phyloP scores from a whole-genome alignment of 345 rosid genomes.

The Carallia brachiata region DNA sequence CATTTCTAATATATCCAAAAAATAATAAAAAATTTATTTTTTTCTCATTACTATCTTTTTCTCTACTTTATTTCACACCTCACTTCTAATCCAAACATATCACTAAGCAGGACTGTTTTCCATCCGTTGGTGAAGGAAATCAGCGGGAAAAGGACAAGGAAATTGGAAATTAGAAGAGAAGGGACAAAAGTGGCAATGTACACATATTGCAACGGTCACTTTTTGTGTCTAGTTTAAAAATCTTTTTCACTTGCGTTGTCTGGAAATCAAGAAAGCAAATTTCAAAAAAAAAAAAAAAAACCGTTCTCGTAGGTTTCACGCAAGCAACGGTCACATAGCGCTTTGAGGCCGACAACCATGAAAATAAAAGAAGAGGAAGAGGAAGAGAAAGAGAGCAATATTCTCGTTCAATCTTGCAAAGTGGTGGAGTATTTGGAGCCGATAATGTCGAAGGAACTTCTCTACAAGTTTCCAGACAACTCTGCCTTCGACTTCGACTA shows the following conservation, averaged over 20 bases:
- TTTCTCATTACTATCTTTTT: too few relatives aligned
- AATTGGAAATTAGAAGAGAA: too few relatives aligned
- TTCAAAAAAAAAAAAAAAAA: background rate
- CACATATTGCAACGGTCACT: slow-evolving; percentile 11
- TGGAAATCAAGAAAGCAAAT: background rate
- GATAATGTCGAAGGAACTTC: slow-evolving; percentile 66
- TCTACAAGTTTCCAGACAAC: slow-evolving; percentile 77
- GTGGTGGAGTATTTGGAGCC: slow-evolving; percentile 79
- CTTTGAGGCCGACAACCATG: background rate
- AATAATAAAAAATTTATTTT: too few relatives aligned
- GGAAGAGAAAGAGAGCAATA: slow-evolving; percentile 43
- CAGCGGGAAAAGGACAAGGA: background rate
- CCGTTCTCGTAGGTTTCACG: too few relatives aligned
- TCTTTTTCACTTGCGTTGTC: background rate
- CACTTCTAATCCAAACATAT: too few relatives aligned
- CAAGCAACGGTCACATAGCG: slow-evolving; percentile 16
- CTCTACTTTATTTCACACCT: too few relatives aligned
- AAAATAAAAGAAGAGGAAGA: slow-evolving; percentile 21
- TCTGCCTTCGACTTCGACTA: slow-evolving; percentile 72
- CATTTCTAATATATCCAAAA: too few relatives aligned
- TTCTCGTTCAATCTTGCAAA: slow-evolving; percentile 35
- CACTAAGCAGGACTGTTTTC: too few relatives aligned
- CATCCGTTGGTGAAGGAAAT: too few relatives aligned
- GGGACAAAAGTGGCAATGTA: background rate
- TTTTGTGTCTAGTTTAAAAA: slow-evolving; percentile 1